A percentile compares a stretch with the other conserved stretches of the same genome.
phyloP scores from a whole-genome alignment of 108 stramenopile species.

The Chaetoceros muelleri region DNA sequence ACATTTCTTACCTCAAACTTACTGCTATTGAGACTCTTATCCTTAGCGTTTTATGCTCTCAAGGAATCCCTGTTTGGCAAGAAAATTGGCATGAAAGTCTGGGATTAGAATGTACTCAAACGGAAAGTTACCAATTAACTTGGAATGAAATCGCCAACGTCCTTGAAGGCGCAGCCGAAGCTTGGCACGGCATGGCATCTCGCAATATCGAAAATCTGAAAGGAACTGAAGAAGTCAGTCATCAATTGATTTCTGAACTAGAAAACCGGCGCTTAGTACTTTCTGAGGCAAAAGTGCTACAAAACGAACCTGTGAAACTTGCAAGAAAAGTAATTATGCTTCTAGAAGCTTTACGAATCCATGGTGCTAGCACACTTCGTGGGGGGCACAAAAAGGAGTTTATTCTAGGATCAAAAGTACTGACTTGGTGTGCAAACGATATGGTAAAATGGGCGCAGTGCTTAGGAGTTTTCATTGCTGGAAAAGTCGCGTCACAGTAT shows the following conservation, averaged over 20 bases:
- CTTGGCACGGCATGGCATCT: slow-evolving; percentile 18
- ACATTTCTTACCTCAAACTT: slow-evolving; percentile 12
- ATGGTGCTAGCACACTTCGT: slow-evolving; percentile 14
- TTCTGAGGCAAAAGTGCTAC: slow-evolving; percentile 12
- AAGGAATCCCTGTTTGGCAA: slow-evolving; percentile 41
- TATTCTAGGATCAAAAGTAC: slow-evolving; percentile 55
- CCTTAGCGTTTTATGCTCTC: slow-evolving; percentile 36
- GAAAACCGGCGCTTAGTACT: slow-evolving; percentile 12
- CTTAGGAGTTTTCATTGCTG: slow-evolving; percentile 14
- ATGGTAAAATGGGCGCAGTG: slow-evolving; percentile 19
- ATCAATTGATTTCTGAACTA: slow-evolving; percentile 11
- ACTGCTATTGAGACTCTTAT: slow-evolving; percentile 43
- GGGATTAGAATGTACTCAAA: too few relatives aligned
- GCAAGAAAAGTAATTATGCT: slow-evolving; percentile 42
- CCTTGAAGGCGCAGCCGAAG: slow-evolving; percentile 21
- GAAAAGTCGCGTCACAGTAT: slow-evolving; percentile 6
- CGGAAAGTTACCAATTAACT: slow-evolving; percentile 4
- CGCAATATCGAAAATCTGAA: slow-evolving; percentile 1
- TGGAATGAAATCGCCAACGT: slow-evolving; percentile 22
- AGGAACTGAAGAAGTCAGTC: slow-evolving; percentile 1
- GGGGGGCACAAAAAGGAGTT: slow-evolving; percentile 29
- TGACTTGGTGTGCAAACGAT: slow-evolving; percentile 55
- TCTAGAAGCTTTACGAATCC: slow-evolving; percentile 28
- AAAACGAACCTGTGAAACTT: slow-evolving; percentile 25
- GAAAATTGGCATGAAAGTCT: slow-evolving; percentile 29